A percentile compares a stretch with the other conserved stretches of the same genome.
phyloP scores from a whole-genome alignment of 345 rosid genomes.

The Populus nigra region DNA sequence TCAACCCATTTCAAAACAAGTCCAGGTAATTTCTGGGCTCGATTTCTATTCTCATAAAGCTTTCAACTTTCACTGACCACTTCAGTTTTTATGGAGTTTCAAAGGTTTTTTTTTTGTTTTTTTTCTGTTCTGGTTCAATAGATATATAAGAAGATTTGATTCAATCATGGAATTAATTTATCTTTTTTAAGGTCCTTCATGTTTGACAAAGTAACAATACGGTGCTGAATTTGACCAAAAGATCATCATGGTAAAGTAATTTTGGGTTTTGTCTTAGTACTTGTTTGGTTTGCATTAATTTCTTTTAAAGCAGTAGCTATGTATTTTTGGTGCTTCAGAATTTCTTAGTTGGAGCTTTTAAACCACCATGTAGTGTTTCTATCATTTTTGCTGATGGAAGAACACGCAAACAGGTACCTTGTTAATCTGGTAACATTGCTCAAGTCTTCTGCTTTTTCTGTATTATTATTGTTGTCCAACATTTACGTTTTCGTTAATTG shows the following conservation, averaged over 20 bases:
- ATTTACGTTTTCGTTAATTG: not conserved
- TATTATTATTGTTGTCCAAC: not conserved
- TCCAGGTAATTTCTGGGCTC: not conserved
- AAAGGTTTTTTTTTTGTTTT: not conserved
- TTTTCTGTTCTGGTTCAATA: not conserved
- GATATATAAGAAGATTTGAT: not conserved
- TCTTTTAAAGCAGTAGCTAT: not conserved
- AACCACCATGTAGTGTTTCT: slow-evolving; percentile 48
- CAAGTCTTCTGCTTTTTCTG: no score
- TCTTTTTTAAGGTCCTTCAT: not conserved
- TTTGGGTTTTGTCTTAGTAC: not conserved
- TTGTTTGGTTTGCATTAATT: not conserved
- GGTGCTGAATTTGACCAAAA: not conserved
- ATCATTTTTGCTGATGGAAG: slow-evolving; percentile 45
- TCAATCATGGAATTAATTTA: not conserved
- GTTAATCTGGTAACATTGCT: not conserved
- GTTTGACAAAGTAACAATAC: not conserved
- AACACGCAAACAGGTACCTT: slow-evolving; percentile 46
- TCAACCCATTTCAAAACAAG: not conserved
- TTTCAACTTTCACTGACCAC: not conserved
- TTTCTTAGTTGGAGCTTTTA: slow-evolving; percentile 51
- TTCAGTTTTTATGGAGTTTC: not conserved
- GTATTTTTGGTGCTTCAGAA: slow-evolving; percentile 35
- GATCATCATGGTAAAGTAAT: not conserved
- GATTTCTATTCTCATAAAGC: not conserved